These are phyloP conservation scores for Omphalotus guepiniiformis DNA, from an alignment of 768 basidiomycete species.

Conservation along the genomic window DNA sequence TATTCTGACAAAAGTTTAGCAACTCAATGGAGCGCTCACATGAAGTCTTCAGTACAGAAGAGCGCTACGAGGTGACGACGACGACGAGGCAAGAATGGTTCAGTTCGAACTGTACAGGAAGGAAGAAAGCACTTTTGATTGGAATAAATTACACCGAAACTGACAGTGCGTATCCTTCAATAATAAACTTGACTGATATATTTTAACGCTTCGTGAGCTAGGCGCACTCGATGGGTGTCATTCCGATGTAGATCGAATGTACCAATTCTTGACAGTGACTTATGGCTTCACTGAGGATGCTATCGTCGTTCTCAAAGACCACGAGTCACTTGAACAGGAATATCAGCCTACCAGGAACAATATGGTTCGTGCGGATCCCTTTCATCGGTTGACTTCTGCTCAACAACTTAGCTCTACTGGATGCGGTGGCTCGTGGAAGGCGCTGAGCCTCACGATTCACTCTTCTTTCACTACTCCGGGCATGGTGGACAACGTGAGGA, in stretches of 20 bases:
- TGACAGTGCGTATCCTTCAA: conserved; percentile 1
- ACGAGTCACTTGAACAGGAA: not conserved
- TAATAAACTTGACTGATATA: not conserved
- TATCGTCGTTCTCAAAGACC: conserved; percentile 6
- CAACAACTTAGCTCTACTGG: conserved; percentile 2
- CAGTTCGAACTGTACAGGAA: conserved; percentile 7
- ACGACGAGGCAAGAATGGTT: conserved; percentile 3
- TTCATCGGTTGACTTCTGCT: not conserved
- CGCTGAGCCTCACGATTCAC: conserved; percentile 54
- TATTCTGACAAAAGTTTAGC: too few relatives aligned
- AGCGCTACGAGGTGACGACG: not conserved
- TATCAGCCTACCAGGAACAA: conserved; percentile 7
- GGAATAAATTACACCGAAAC: conserved; percentile 5
- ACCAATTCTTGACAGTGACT: conserved; percentile 2
- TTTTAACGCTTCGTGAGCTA: not conserved
- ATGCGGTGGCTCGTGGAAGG: conserved; percentile 66
- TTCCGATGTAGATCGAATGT: conserved; percentile 6
- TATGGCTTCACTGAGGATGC: conserved; percentile 3
- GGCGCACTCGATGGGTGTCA: conserved; percentile 8
- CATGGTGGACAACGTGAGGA: conserved; percentile 68
- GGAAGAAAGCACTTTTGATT: conserved; percentile 6
- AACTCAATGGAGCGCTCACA: too few relatives aligned
- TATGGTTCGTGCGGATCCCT: not conserved
- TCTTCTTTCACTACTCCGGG: conserved; percentile 69
- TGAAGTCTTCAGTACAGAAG: not conserved